Conservation (phyloP, 495 filamentous ascomycete genomes). For the Lindgomyces ingoldianus region DNA sequence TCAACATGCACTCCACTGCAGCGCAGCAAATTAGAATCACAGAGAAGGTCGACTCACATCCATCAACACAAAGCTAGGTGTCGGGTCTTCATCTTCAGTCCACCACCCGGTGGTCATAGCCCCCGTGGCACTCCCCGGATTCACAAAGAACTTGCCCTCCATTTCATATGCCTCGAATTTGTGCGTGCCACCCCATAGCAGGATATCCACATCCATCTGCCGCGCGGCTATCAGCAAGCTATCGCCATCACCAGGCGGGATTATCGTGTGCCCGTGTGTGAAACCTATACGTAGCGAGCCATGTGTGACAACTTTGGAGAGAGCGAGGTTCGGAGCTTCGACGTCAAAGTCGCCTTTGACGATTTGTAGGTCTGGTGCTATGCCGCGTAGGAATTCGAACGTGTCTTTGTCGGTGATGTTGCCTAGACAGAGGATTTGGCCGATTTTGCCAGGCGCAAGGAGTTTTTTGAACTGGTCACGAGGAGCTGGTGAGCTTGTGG, state of each 20-base stretch:
- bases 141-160: constrained; percentile 98
- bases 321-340: constrained; percentile 83
- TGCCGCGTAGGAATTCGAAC: constrained; percentile 88
- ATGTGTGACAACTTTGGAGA: constrained; percentile 93
- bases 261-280: constrained; percentile 93
- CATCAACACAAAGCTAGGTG: constrained; percentile 98
- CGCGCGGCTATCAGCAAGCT: constrained; percentile 88
- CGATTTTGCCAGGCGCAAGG: constrained; percentile 95
- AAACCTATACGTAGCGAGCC: constrained; percentile 93
- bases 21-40: not conserved
- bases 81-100: constrained; percentile 75
- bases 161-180: constrained; percentile 97
- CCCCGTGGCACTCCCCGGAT: constrained; percentile 92
- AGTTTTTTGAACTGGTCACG: constrained; percentile 88
- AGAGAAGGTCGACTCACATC: constrained; percentile 61
- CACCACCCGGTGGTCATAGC: constrained; percentile 74
- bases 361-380: constrained; percentile 93
- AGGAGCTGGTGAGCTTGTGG: constrained; percentile 12
- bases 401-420: constrained; percentile 95
- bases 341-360: constrained; percentile 93
- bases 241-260: constrained; percentile 88
- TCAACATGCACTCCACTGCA: not conserved
- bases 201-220: constrained; percentile 93
- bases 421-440: constrained; percentile 93
- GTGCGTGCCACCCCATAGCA: constrained; percentile 97